These are phyloP conservation scores for Populus hybrid DNA, from an alignment of 441 rosid genomes.

Conservation along the genomic window DNA sequence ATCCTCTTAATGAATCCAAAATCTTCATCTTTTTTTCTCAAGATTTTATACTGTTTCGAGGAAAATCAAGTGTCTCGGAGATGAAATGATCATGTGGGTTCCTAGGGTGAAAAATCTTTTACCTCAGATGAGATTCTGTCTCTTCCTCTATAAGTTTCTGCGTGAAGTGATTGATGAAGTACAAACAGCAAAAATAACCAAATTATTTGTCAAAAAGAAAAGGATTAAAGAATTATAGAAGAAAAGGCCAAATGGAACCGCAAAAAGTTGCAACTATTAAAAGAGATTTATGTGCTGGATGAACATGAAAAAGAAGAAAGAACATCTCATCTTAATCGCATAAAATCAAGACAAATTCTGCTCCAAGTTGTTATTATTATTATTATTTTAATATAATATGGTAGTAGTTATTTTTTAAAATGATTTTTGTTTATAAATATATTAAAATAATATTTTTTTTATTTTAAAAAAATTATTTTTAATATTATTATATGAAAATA, in stretches of 20 bases:
- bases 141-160: background rate
- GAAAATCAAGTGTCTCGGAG: background rate
- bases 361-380: background rate
- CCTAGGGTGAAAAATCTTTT: background rate
- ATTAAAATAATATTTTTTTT: too few species aligned
- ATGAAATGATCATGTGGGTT: background rate
- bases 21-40: too few species aligned
- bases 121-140: background rate
- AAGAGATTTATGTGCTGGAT: too few species aligned
- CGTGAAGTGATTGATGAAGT: background rate
- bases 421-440: too few species aligned
- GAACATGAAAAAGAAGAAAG: background rate
- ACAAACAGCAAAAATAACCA: background rate
- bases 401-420: too few species aligned
- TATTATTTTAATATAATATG: background rate
- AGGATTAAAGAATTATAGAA: background rate
- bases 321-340: conserved; percentile 9
- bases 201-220: background rate
- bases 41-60: background rate
- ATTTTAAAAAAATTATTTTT: too few species aligned
- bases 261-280: too few species aligned
- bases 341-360: conserved; percentile 1
- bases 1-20: background rate
- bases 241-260: background rate
- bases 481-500: too few species aligned